These are phyloP conservation scores for Colletotrichum sp. DNA, from an alignment of 2,329 filamentous ascomycete genomes.

Conservation along the genomic window DNA sequence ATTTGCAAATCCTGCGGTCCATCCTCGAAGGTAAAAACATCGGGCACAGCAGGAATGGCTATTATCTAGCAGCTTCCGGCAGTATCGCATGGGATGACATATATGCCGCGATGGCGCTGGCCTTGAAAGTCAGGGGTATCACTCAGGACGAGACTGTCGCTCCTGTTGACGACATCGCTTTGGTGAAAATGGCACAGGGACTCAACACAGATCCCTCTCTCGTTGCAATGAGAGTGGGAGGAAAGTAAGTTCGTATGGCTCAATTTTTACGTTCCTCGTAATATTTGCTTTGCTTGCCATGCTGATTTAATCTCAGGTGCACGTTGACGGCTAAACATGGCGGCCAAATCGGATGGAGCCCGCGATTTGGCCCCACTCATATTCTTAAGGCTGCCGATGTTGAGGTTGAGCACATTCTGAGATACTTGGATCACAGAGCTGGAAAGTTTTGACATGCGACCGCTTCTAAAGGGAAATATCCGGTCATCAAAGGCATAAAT, in stretches of 20 bases:
- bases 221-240: not conserved
- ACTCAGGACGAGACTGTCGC: not conserved
- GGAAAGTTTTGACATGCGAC: not conserved
- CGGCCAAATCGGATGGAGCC: not conserved
- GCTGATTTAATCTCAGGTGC: not conserved
- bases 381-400: not conserved
- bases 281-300: rapidly evolving
- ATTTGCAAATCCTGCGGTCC: not conserved
- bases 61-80: not conserved
- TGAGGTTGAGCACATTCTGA: not conserved
- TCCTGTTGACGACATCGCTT: not conserved
- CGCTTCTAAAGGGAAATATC: rapidly evolving
- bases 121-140: not conserved
- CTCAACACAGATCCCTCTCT: not conserved
- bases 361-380: not conserved
- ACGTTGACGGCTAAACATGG: not conserved
- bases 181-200: not conserved
- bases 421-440: not conserved
- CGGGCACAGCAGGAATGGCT: not conserved
- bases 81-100: not conserved
- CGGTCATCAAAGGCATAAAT: rapidly evolving
- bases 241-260: not conserved
- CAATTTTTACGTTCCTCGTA: not conserved
- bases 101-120: not conserved
- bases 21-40: not conserved